Percentiles rank a stretch among this genome's conserved stretches.
Evolutionary conservation across 1,139 yeast species (phyloP).

Genomic region (Nakaseomyces kungkrabaensis): DNA sequence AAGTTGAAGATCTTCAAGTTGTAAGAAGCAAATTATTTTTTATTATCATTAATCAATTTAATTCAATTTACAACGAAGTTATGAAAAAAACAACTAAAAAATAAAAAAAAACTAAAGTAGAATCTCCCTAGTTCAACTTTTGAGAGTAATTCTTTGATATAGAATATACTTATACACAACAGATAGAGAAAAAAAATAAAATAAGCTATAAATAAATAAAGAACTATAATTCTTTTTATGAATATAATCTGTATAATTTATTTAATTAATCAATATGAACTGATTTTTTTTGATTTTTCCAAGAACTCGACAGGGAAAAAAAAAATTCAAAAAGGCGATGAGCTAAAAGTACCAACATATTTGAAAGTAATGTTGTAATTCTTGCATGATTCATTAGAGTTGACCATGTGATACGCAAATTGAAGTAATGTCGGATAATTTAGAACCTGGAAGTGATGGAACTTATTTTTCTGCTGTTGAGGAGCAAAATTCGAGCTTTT

Average conservation of each 20-base stretch:
- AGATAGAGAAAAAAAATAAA: not conserved
- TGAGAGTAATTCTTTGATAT: too few species aligned
- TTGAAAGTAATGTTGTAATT: too few species aligned
- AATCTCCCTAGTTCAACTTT: too few species aligned
- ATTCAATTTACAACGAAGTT: not conserved
- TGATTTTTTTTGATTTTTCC: not conserved
- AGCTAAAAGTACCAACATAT: not conserved
- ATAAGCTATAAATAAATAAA: not conserved
- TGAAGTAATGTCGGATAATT: not conserved
- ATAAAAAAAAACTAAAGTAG: too few species aligned
- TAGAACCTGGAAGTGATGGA: not conserved
- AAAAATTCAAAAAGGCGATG: not conserved
- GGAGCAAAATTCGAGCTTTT: not conserved
- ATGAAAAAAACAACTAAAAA: not conserved
- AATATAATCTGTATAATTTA: too few species aligned
- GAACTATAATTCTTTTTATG: too few species aligned
- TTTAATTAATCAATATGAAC: not conserved
- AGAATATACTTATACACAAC: not conserved
- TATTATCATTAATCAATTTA: not conserved
- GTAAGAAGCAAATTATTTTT: conserved; percentile 6
- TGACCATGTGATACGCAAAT: not conserved
- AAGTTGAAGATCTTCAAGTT: conserved; percentile 64
- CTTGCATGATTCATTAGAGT: too few species aligned
- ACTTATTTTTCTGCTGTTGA: not conserved
- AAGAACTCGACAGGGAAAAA: not conserved